Base-by-base conservation (phyloP, 164 flowering plant species). In the Houttuynia cordata region DNA sequence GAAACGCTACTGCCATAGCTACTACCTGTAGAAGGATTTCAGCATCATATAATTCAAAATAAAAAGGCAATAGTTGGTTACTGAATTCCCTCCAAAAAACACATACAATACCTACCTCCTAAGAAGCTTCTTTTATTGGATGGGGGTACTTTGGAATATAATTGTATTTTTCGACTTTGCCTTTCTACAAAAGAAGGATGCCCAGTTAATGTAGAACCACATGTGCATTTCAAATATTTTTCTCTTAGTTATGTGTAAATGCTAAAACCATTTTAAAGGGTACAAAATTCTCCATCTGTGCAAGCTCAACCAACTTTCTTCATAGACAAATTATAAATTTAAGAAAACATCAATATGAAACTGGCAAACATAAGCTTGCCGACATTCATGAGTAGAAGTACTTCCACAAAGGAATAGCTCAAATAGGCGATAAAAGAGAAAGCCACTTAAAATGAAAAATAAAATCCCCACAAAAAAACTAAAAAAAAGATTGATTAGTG, bases 151-250 rank as follows among this genome's bases (percentile, higher is more conserved):
- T 88, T 88, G 18, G 84, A 52, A 77, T 88, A 85, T 58, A 83
- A 30, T 73, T 74, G 82, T 64, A 83, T 70, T 74, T 88, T 92
- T 66, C 88, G 78, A 67, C 86, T 91, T 78, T 88, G 88, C 73
- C 75, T 88, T 53, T 65, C 96, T 91, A 49, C 64, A 70, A 59
- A 24, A 24, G 40, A 39, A 56, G 5, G 41, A 56, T 42, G 34
- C 4, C 50, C 20, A 50, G 23, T 58, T 37, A 57, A 42, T 65
- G 52, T 37, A n/a, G 10, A 0, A 37, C 10, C 20, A 0, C 13
- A 37, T 30, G 22, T 5, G 22, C 39, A 30, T 19, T 12, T 57
- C 7, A 24, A 34, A 34, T 18, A 9, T 30, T 34, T 37, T 5
- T 34, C 20, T 30, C 37, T 30, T 30, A n/a, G 2, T 30, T 30